These are phyloP conservation scores for Marchantia paleacea DNA, from an alignment of 225 moss, liverwort and hornwort species.

Conservation along the genomic window DNA sequence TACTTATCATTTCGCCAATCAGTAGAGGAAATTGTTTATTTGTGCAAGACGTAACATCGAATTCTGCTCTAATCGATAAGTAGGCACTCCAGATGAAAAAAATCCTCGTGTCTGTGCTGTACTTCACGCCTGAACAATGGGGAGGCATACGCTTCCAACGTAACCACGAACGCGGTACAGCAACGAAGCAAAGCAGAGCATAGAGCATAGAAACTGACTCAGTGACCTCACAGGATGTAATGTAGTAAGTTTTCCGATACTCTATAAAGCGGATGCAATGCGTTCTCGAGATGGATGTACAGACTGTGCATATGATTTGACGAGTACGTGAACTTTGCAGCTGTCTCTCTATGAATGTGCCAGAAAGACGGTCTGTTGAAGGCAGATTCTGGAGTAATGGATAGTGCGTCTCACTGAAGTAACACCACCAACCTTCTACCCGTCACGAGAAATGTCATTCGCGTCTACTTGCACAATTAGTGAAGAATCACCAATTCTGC, in stretches of 20 bases:
- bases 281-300: neutral
- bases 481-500: no score
- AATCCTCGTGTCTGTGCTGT: neutral
- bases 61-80: neutral
- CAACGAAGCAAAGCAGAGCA: neutral
- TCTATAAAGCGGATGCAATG: neutral
- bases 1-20: conserved; percentile 1
- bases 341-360: no score
- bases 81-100: neutral
- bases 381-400: no score
- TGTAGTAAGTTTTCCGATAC: neutral
- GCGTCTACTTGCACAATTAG: no score
- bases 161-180: neutral
- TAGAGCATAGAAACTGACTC: conserved; percentile 10
- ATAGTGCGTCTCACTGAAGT: no score
- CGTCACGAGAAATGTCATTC: no score
- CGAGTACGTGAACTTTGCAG: no score
- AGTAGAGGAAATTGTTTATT: neutral
- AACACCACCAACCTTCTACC: no score
- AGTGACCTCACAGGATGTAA: conserved; percentile 13
- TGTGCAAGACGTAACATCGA: no score
- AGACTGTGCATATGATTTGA: no score
- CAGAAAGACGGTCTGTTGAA: no score
- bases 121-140: neutral
- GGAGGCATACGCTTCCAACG: neutral